phyloP scores from a whole-genome alignment of 1,284 basidiomycete genomes.

The Trichosporon inkin region DNA sequence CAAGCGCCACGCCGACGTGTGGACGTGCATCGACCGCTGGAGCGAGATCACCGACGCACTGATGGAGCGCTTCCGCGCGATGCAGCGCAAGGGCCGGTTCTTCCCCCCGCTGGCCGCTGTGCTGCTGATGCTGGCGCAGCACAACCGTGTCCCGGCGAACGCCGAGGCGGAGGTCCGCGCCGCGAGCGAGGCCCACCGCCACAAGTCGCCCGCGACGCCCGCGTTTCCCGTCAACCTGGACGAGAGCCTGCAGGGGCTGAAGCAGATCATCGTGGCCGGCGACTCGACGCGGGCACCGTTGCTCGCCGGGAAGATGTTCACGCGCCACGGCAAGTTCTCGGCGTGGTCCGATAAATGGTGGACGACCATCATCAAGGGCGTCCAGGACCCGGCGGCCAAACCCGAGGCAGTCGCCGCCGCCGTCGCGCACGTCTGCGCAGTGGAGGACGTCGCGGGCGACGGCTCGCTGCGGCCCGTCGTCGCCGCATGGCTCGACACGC shows the following conservation, averaged over 20 bases:
- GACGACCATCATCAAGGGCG: constrained; percentile 28
- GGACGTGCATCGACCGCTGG: constrained; percentile 48
- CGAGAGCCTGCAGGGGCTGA: constrained; percentile 30
- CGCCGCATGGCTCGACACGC: constrained; percentile 27
- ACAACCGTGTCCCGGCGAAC: constrained; percentile 32
- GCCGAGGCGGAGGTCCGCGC: constrained; percentile 34
- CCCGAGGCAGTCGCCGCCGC: constrained; percentile 19
- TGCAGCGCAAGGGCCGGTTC: constrained; percentile 29
- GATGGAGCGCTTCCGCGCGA: constrained; percentile 34
- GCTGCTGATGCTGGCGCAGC: constrained; percentile 28
- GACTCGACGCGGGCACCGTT: constrained; percentile 22
- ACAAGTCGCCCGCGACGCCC: constrained; percentile 17
- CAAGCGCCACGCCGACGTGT: constrained; percentile 41
- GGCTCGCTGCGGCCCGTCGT: constrained; percentile 25
- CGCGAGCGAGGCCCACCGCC: constrained; percentile 20
- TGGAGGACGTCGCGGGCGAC: constrained; percentile 25
- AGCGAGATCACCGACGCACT: constrained; percentile 35
- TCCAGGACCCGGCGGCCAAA: constrained; percentile 23
- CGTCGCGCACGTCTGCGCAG: constrained; percentile 28
- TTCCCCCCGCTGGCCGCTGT: constrained; percentile 29
- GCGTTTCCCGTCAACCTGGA: constrained; percentile 25
- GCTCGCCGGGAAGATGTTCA: constrained; percentile 32
- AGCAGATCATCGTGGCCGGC: constrained; percentile 25
- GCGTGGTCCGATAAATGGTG: constrained; percentile 37
- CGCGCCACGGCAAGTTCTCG: constrained; percentile 34